Evolutionary conservation across 2,329 filamentous ascomycete species (phyloP).

Genomic region (Ceratocystis smalleyi): DNA sequence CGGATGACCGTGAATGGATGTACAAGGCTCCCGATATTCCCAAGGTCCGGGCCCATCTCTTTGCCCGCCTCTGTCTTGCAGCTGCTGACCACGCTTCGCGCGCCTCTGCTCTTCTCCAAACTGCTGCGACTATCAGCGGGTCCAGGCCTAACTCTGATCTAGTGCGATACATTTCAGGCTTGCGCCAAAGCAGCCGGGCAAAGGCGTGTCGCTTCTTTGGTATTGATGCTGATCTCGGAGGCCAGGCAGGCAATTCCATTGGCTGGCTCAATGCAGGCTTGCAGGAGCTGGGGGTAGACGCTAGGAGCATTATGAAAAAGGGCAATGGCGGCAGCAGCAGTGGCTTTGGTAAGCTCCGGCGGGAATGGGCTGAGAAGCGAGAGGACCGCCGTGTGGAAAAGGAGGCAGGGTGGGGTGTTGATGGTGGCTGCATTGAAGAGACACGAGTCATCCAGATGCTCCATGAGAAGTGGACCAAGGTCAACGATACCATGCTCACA

Average conservation of each 20-base stretch:
- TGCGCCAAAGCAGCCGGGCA: constrained; percentile 59
- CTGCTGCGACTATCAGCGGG: constrained; percentile 22
- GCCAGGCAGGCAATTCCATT: constrained; percentile 68
- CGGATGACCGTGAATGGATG: constrained; percentile 89
- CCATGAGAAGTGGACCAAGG: constrained; percentile 74
- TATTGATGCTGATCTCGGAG: constrained; percentile 71
- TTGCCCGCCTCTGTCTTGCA: constrained; percentile 73
- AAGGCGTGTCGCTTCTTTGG: constrained; percentile 83
- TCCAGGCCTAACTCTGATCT: constrained; percentile 48
- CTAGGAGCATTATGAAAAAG: constrained; percentile 29
- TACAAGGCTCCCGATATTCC: constrained; percentile 76
- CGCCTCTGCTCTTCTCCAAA: constrained; percentile 39
- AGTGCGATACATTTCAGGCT: constrained; percentile 57
- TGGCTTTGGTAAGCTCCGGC: constrained; percentile 51
- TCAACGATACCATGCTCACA: constrained; percentile 82
- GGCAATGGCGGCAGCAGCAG: constrained; percentile 29
- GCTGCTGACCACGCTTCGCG: constrained; percentile 75
- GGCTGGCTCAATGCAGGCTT: constrained; percentile 72
- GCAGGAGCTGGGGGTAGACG: constrained; percentile 54
- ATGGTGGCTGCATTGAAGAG: constrained; percentile 76
- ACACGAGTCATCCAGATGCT: constrained; percentile 72
- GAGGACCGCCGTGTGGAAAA: constrained; percentile 70
- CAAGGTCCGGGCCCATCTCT: constrained; percentile 75
- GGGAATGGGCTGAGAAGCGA: constrained; percentile 57
- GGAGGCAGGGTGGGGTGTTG: constrained; percentile 57